phyloP scores from a whole-genome alignment of 192 early-diverging fungal species.

The Backusella macrospora region DNA sequence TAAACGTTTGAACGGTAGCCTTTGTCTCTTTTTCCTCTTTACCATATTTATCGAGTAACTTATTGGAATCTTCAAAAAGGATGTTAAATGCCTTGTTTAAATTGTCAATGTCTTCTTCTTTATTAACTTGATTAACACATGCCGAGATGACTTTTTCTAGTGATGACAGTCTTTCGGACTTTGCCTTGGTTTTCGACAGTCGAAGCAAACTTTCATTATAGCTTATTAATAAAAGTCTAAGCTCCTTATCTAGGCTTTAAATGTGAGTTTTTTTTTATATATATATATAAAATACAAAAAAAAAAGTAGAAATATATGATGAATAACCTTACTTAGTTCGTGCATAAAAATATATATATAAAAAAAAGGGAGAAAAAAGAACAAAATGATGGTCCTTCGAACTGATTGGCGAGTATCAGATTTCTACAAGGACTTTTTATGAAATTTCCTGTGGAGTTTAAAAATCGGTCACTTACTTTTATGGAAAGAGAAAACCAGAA shows the following conservation, averaged over 20 bases:
- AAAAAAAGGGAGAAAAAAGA: neutral
- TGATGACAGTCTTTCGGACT: neutral
- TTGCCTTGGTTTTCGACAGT: neutral
- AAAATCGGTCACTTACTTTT: too few species aligned
- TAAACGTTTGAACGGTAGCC: neutral
- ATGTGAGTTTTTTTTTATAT: neutral
- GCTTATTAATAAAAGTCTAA: neutral
- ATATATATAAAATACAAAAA: neutral
- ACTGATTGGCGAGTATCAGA: too few species aligned
- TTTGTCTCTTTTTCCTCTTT: neutral
- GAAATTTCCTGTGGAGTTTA: too few species aligned
- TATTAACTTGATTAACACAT: neutral
- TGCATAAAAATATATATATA: neutral
- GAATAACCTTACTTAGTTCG: constrained; percentile 9
- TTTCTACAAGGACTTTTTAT: too few species aligned
- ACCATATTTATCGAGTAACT: neutral
- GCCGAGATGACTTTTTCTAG: neutral
- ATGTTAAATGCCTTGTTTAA: neutral
- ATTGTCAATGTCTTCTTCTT: constrained; percentile 3
- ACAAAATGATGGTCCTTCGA: neutral
- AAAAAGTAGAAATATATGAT: too few species aligned
- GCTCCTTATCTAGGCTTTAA: constrained; percentile 6
- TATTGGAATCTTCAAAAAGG: neutral
- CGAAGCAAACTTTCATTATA: constrained; percentile 1
- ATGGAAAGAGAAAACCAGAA: too few species aligned